phyloP scores from a whole-genome alignment of 352 stramenopile genomes.

The Pythium diclinum region DNA sequence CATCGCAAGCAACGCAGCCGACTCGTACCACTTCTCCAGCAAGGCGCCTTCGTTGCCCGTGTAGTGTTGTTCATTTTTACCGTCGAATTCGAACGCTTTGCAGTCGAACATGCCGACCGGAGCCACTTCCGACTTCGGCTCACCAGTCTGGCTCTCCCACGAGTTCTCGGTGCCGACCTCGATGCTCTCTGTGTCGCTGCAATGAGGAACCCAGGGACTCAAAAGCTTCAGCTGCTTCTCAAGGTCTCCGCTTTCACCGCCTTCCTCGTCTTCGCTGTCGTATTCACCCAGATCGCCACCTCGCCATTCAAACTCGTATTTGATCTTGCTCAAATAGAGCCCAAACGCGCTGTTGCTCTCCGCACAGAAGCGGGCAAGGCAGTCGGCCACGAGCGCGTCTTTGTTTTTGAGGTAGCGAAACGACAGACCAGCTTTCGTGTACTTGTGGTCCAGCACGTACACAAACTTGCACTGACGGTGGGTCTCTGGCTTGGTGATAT shows the following conservation, averaged over 20 bases:
- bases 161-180: not conserved
- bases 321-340: conserved; percentile 12
- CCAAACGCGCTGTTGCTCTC: conserved; percentile 11
- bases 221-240: too few relatives aligned
- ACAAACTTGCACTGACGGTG: conserved; percentile 11
- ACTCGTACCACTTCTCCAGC: conserved; percentile 18
- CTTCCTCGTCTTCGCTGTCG: too few relatives aligned
- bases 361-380: conserved; percentile 13
- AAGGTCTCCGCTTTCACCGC: too few relatives aligned
- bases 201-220: too few relatives aligned
- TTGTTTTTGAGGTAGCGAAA: conserved; percentile 16
- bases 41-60: conserved; percentile 16
- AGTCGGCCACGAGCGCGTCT: conserved; percentile 11
- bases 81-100: conserved; percentile 1
- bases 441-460: conserved; percentile 15
- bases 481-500: not conserved
- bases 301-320: too few relatives aligned
- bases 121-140: conserved; percentile 8
- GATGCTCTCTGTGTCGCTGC: too few relatives aligned
- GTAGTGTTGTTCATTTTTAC: conserved; percentile 1
- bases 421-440: conserved; percentile 15
- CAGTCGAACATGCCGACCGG: conserved; percentile 5
- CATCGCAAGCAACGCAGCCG: conserved; percentile 16
- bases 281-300: too few relatives aligned
- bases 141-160: not conserved